Percentiles rank a stretch among this genome's conserved stretches.
These are phyloP conservation scores for Rutidosis leptorrhynchoides DNA, from an alignment of 129 eudicot species.

Conservation along the genomic window DNA sequence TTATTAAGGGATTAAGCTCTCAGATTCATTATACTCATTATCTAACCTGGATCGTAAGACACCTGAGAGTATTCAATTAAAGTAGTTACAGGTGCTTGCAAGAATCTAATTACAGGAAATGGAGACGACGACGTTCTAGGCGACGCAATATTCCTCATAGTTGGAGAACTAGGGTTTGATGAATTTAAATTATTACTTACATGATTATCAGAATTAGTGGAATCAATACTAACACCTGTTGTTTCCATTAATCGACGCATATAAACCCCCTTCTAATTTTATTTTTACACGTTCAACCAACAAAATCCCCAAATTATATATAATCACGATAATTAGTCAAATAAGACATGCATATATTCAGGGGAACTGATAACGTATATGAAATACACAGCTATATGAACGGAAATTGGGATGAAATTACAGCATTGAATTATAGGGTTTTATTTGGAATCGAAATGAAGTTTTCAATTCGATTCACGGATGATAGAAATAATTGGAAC, in stretches of 20 bases:
- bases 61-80: constrained; percentile 56
- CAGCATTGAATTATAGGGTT: constrained; percentile 28
- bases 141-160: constrained; percentile 22
- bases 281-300: constrained; percentile 13
- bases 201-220: constrained; percentile 23
- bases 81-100: constrained; percentile 62
- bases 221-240: constrained; percentile 29
- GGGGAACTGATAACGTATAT: background rate
- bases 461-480: constrained; percentile 26
- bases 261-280: constrained; percentile 6
- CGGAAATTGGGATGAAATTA: constrained; percentile 9
- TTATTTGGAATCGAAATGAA: constrained; percentile 17
- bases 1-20: constrained; percentile 23
- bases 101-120: constrained; percentile 45
- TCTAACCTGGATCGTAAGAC: constrained; percentile 37
- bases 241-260: constrained; percentile 38
- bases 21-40: constrained; percentile 38
- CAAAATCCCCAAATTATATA: constrained; percentile 2
- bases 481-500: constrained; percentile 4
- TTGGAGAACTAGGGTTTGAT: constrained; percentile 26
- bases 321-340: background rate
- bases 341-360: background rate
- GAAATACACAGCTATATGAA: background rate
- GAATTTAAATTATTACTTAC: constrained; percentile 21
- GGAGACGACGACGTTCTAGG: constrained; percentile 33